Base-by-base conservation (phyloP, 805 yeast species). In the Saccharomycopsis sp. region DNA sequence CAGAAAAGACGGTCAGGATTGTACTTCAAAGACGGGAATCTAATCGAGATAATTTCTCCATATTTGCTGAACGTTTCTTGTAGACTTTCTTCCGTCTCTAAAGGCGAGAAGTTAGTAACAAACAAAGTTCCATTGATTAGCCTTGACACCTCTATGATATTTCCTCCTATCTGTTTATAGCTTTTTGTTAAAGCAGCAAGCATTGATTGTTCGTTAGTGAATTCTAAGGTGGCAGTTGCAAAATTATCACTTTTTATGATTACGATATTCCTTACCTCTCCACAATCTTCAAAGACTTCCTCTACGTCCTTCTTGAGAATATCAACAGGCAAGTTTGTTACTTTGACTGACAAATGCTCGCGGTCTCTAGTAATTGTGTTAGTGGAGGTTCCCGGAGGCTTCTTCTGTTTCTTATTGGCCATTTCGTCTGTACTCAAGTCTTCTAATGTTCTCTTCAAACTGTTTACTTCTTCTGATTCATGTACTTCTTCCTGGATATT, bases 31-130 rank as follows among this genome's bases (percentile, higher is more conserved):
- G 88, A 79, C 0, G 96, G 96, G 38, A 87, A 73, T 55, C 96
- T 72, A 0, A 85, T 71, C 55, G 80, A 78, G 1, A 80, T 61
- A 2, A 83, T 66, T 1, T 70, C 61, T 0, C 84, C 83, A 47
- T 65, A 66, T 1, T 68, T 52, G 0, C 66, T 58, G 65, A 88
- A 84, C 9, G 79, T 20, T 0, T 65, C 61, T 15, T 65, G 64
- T 0, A 89, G 55, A 2, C 75, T 71, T 0, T 68, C 69, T 23
- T 73, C 72, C 0, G 76, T 73, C 59, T 68, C 78, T 0, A 71
- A 65, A 1, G 89, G 85, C 0, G 96, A 91, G 64, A 80, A 88
- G 65, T 89, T 89, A 0, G 92, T 80, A 1, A 85, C 83, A 86
- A 89, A 89, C 0, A 89, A 59, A 0, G 90, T 85, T 42, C 80